A percentile compares a stretch with the other conserved stretches of the same genome.
These are phyloP conservation scores for Lentinula boryana DNA, from an alignment of 768 basidiomycete species.

Conservation along the genomic window DNA sequence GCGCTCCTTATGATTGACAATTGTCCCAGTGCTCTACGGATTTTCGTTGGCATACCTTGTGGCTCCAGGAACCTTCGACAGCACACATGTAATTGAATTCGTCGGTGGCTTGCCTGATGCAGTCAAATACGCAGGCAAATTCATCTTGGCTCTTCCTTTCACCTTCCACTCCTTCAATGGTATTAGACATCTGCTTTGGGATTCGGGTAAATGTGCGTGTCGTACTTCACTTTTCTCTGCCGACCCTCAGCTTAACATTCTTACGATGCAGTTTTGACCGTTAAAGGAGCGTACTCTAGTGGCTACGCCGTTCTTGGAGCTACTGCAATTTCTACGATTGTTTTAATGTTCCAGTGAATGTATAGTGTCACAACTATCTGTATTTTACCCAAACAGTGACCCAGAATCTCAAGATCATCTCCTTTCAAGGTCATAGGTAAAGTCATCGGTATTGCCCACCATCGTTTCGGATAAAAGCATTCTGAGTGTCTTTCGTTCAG, in stretches of 20 bases:
- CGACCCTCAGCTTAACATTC: background rate
- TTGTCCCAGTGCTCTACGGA: conserved; percentile 70
- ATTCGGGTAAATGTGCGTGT: conserved; percentile 57
- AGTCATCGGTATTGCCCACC: too few relatives aligned
- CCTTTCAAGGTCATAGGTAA: too few relatives aligned
- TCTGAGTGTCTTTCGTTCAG: too few relatives aligned
- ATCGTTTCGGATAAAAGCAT: too few relatives aligned
- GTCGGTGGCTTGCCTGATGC: conserved; percentile 49
- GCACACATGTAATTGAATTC: conserved; percentile 51
- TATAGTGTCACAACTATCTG: background rate
- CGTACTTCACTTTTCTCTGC: background rate
- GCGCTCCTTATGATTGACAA: conserved; percentile 37
- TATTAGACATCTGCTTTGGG: conserved; percentile 66
- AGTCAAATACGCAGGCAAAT: conserved; percentile 51
- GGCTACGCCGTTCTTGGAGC: conserved; percentile 10
- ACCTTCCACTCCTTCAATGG: conserved; percentile 71
- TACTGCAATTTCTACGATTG: conserved; percentile 3
- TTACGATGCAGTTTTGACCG: conserved; percentile 5
- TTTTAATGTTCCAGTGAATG: conserved; percentile 1
- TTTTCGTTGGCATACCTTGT: conserved; percentile 61
- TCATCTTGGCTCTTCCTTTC: conserved; percentile 58
- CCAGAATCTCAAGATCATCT: too few relatives aligned
- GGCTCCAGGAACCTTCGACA: conserved; percentile 55
- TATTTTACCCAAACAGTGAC: background rate
- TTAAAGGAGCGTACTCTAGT: conserved; percentile 8